Conservation (phyloP, 495 filamentous ascomycete species). For the Pyrenopolyporus hunteri region DNA sequence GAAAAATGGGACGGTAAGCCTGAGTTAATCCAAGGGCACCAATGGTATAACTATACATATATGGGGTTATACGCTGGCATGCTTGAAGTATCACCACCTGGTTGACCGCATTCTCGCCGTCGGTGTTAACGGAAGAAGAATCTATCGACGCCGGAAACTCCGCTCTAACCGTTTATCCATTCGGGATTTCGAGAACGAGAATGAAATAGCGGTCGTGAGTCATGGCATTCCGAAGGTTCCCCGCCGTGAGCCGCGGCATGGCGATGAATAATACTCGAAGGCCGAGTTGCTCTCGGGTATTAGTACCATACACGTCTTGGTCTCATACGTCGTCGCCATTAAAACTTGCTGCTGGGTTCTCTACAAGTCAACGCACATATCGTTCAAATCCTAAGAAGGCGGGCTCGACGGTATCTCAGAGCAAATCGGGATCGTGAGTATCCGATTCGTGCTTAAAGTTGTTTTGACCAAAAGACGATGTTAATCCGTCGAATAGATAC, state of each 20-base stretch:
- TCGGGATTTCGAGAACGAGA: no score
- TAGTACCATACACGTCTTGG: neutral
- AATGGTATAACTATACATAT: no score
- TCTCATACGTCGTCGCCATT: neutral
- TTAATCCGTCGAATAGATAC: conserved; percentile 50
- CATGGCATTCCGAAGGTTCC: neutral
- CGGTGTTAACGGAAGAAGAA: no score
- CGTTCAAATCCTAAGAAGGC: neutral
- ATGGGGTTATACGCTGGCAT: no score
- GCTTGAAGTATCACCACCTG: no score
- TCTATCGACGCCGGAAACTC: no score
- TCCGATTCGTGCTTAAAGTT: neutral
- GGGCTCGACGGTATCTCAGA: neutral
- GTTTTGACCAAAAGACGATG: neutral
- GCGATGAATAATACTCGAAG: conserved; percentile 27
- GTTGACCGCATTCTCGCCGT: no score
- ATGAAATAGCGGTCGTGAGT: no score
- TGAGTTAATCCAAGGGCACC: no score
- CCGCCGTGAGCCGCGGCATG: neutral
- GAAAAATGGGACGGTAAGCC: no score
- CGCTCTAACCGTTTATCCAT: no score
- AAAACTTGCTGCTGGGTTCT: neutral
- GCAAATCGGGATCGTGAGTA: neutral
- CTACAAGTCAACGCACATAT: neutral
- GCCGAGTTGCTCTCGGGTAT: neutral